Percentiles rank a stretch among this genome's conserved stretches.
These are phyloP conservation scores for Xylogone sp. DNA, from an alignment of 2,329 filamentous ascomycete genomes.

Conservation along the genomic window DNA sequence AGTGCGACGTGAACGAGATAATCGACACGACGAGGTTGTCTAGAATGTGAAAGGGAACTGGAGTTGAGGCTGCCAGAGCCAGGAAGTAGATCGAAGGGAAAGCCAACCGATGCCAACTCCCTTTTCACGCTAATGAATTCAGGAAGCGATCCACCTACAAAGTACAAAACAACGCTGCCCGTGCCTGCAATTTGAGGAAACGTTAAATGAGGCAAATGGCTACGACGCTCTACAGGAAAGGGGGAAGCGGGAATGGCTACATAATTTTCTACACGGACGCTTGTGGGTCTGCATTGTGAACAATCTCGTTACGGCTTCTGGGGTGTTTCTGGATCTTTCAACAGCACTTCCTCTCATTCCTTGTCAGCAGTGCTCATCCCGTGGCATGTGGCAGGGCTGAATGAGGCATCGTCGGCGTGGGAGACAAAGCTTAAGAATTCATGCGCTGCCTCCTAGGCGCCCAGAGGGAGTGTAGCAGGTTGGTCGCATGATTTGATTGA, in stretches of 20 bases:
- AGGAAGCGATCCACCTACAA: neutral
- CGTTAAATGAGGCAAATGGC: neutral
- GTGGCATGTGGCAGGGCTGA: neutral
- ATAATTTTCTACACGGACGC: neutral
- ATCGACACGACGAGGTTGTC: conserved; percentile 3
- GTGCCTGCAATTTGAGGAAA: neutral
- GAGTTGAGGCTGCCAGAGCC: conserved; percentile 15
- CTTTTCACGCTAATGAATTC: neutral
- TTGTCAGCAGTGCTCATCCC: neutral
- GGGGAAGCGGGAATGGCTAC: neutral
- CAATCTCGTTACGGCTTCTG: neutral
- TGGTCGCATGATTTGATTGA: conserved; percentile 15
- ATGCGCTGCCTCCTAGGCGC: conserved; percentile 11
- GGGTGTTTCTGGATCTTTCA: neutral
- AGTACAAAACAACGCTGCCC: neutral
- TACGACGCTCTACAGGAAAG: neutral
- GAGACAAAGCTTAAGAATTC: conserved; percentile 4
- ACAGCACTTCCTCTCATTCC: neutral
- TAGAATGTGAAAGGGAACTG: conserved; percentile 3
- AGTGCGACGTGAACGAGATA: conserved; percentile 13
- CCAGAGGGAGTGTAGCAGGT: conserved; percentile 5
- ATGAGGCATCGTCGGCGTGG: conserved; percentile 9
- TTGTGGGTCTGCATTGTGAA: neutral
- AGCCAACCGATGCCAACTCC: neutral
- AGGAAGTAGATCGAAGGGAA: conserved; percentile 20